Evolutionary conservation across 371 early-diverging fungal species (phyloP).

Genomic region (Umbelopsis sp.): DNA sequence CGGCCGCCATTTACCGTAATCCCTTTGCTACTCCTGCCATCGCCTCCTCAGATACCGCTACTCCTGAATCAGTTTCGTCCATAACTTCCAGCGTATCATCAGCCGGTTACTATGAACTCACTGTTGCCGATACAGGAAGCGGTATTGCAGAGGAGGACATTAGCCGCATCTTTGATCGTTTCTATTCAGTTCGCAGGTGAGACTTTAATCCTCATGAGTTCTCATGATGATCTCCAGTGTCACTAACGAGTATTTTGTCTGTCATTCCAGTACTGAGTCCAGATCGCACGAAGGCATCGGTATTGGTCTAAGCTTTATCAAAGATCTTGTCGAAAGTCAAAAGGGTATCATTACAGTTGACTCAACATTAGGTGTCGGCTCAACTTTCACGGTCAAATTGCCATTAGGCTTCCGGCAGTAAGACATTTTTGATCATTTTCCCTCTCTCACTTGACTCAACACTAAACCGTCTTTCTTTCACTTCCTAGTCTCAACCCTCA

Average conservation of each 20-base stretch:
- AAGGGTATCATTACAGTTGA: conserved; percentile 24
- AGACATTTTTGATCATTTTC: neutral
- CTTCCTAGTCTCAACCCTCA: too few species aligned
- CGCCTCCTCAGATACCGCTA: neutral
- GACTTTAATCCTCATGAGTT: too few species aligned
- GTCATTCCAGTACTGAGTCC: neutral
- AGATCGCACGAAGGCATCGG: conserved; percentile 33
- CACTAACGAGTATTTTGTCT: too few species aligned
- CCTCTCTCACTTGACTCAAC: too few species aligned
- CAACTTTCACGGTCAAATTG: neutral
- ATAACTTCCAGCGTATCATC: neutral
- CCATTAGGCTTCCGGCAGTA: conserved; percentile 3
- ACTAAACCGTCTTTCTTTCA: too few species aligned
- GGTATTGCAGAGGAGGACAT: conserved; percentile 32
- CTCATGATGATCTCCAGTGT: too few species aligned
- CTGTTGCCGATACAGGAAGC: conserved; percentile 32
- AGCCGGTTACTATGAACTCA: conserved; percentile 19
- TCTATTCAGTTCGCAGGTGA: conserved; percentile 3
- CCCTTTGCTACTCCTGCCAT: neutral
- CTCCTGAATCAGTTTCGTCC: neutral
- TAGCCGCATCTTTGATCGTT: conserved; percentile 23
- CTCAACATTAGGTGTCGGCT: neutral
- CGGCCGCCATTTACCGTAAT: neutral
- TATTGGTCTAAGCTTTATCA: conserved; percentile 33
- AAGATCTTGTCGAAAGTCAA: conserved; percentile 34